Base-by-base conservation (phyloP, 2,329 filamentous ascomycete genomes). In the Hymenoscyphus occultus region DNA sequence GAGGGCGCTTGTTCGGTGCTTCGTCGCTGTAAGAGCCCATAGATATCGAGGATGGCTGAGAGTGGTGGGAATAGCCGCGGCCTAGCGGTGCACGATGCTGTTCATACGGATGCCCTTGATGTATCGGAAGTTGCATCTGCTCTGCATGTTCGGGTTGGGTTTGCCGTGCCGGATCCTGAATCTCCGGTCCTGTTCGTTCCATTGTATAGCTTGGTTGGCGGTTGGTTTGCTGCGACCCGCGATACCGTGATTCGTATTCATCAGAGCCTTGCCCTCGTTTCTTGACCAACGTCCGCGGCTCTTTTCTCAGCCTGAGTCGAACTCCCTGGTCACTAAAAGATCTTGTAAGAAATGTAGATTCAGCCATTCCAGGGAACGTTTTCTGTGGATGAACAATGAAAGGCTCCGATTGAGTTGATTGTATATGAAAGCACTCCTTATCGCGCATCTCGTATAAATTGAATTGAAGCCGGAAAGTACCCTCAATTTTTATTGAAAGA, bases 301-400 rank as follows among this genome's bases (percentile, higher is more conserved):
- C 92, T 75, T 96, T 96, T 63, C 92, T 86, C 58, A 96, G 83
- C 61, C 92, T 84, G 39, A 97, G 80, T 61, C 92, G 88, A 14
- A 96, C 91, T 9, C 93, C 93, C 75, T 96, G 92, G 72, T 96
- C 92, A 69, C 90, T 90, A 76, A 97, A 94, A 0, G 90, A 88
- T 61, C 91, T 84, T 0, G 92, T 95, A 56, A 96, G 79, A 70
- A 88, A 87, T 0, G 92, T 95, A 1, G 92, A 96, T 76, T 94
- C 90, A 57, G 86, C 83, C 85, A 95, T 89, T 40, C 92, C 91
- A 12, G 88, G 88, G 74, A 92, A 95, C 63, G 87, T 86, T 76
- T 92, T 93, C 35, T 85, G 78, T 1, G 83, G 77, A 69, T 81
- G 82, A 71, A 84, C 90, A 66, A 83, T 84, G 75, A 97, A 96